These are phyloP conservation scores for Vaccinium darrowii DNA, from an alignment of 148 eudicot species.

Conservation along the genomic window DNA sequence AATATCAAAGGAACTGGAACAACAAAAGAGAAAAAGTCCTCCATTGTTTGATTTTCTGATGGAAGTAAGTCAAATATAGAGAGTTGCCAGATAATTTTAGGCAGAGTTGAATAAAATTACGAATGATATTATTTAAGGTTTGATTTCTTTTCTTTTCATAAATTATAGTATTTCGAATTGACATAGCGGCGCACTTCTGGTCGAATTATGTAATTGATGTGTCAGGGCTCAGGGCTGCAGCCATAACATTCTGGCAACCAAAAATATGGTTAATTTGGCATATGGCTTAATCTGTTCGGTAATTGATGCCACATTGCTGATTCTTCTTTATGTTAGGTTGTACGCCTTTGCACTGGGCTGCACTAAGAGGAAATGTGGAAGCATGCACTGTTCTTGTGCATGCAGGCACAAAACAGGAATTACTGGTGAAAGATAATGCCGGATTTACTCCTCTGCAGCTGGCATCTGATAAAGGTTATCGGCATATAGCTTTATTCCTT, in stretches of 20 bases:
- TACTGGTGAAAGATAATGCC: conserved; percentile 70
- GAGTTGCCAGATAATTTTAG: conserved; percentile 6
- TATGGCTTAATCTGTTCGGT: neutral
- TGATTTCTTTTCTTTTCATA: neutral
- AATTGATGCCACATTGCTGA: neutral
- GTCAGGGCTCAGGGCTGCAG: neutral
- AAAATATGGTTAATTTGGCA: neutral
- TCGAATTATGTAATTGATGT: neutral
- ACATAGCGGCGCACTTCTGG: neutral
- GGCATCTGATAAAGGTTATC: conserved; percentile 93
- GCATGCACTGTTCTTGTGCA: conserved; percentile 80
- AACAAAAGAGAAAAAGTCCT: neutral
- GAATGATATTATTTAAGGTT: neutral
- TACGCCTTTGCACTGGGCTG: conserved; percentile 95
- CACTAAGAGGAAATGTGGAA: conserved; percentile 68
- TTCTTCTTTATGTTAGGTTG: conserved; percentile 54
- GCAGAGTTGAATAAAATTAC: neutral
- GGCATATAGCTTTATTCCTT: conserved; percentile 69
- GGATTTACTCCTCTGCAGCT: conserved; percentile 76
- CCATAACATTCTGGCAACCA: neutral
- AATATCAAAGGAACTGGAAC: neutral
- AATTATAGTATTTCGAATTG: neutral
- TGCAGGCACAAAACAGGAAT: conserved; percentile 76
- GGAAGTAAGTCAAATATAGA: neutral
- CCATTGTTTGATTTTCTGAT: neutral